Percentiles rank a stretch among this genome's conserved stretches.
Evolutionary conservation across 2,329 filamentous ascomycete genomes (phyloP).

Genomic region (Cadophora sp.): DNA sequence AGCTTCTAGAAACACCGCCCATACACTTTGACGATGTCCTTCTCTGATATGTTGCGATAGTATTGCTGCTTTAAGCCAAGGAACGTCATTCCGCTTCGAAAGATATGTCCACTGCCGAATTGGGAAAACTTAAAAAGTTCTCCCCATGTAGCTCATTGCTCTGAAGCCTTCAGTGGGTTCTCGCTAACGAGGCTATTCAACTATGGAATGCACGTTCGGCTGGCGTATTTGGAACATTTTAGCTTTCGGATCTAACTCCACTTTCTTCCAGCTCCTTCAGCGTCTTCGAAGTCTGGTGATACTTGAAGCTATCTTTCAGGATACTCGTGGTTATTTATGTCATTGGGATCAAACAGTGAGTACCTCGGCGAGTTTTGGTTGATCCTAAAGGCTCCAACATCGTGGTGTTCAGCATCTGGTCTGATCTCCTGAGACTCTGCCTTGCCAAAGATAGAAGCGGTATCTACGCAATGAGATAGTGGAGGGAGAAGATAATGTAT

Average conservation of each 20-base stretch:
- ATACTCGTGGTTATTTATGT: background rate
- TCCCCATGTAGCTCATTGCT: too few relatives aligned
- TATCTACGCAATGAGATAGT: background rate
- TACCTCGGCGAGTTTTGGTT: background rate
- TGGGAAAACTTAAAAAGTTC: too few relatives aligned
- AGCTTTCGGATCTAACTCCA: too few relatives aligned
- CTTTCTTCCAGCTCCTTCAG: too few relatives aligned
- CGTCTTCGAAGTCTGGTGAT: background rate
- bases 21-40: background rate
- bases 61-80: background rate
- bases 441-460: background rate
- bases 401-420: background rate
- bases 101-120: too few relatives aligned
- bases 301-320: background rate
- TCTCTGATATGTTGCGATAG: background rate
- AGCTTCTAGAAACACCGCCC: background rate
- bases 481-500: background rate
- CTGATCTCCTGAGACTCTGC: background rate
- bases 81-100: background rate
- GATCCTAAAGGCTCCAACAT: background rate
- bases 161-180: too few relatives aligned
- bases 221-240: too few relatives aligned
- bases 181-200: too few relatives aligned
- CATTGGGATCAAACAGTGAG: background rate
- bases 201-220: background rate